These are phyloP conservation scores for Globisporangium mamillatum DNA, from an alignment of 352 stramenopile species.

Conservation along the genomic window DNA sequence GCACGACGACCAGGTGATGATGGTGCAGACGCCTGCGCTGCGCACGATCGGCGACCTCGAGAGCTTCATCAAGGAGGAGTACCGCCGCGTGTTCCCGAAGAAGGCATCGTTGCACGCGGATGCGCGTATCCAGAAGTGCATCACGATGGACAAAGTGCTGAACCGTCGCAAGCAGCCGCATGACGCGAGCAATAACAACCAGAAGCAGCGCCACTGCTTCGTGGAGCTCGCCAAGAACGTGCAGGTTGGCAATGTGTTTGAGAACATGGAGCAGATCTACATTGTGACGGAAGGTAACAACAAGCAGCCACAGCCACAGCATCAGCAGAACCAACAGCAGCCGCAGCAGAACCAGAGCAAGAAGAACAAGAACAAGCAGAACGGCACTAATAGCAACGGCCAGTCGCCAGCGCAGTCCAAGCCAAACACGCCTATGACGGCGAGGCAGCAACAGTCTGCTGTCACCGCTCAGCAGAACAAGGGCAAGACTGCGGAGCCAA, in stretches of 20 bases:
- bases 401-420: slow-evolving; percentile 14
- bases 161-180: slow-evolving; percentile 40
- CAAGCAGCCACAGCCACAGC: slow-evolving; percentile 5
- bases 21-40: slow-evolving; percentile 52
- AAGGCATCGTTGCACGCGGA: slow-evolving; percentile 38
- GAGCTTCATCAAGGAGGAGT: slow-evolving; percentile 58
- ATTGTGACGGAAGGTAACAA: slow-evolving; percentile 36
- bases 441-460: slow-evolving; percentile 12
- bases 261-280: slow-evolving; percentile 81
- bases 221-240: slow-evolving; percentile 79
- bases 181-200: slow-evolving; percentile 14
- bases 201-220: slow-evolving; percentile 40
- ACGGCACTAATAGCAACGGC: neutral
- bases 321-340: slow-evolving; percentile 7
- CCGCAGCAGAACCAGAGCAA: neutral
- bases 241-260: slow-evolving; percentile 70
- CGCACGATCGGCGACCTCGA: slow-evolving; percentile 61
- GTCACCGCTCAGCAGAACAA: slow-evolving; percentile 6
- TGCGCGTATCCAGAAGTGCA: slow-evolving; percentile 72
- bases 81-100: slow-evolving; percentile 59
- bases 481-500: neutral
- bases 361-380: slow-evolving; percentile 11
- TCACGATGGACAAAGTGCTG: slow-evolving; percentile 48
- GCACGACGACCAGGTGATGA: slow-evolving; percentile 53
- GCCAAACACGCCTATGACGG: slow-evolving; percentile 14